Percentiles rank a stretch among this genome's conserved stretches.
Evolutionary conservation across 2,329 filamentous ascomycete species (phyloP).

Genomic region (Cladobotryum protrusum): DNA sequence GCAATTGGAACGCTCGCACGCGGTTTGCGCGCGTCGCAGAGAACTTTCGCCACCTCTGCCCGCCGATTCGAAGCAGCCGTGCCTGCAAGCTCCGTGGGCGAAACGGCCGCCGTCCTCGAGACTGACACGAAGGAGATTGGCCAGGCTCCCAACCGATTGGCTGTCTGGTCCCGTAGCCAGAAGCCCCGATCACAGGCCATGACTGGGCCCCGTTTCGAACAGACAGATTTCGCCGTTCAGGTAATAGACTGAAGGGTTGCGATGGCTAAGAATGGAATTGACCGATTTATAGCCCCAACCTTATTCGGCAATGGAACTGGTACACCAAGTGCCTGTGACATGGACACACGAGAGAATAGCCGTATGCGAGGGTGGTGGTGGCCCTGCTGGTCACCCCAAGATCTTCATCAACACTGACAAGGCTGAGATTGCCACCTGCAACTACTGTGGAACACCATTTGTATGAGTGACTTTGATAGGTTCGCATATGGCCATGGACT

Average conservation of each 20-base stretch:
- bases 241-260: constrained; percentile 41
- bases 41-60: constrained; percentile 43
- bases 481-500: no score
- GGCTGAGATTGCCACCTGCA: constrained; percentile 83
- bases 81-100: constrained; percentile 31
- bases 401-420: constrained; percentile 99
- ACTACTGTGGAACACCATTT: constrained; percentile 89
- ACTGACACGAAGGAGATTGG: constrained; percentile 42
- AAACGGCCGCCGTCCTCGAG: constrained; percentile 38
- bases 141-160: constrained; percentile 82
- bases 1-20: constrained; percentile 39
- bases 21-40: constrained; percentile 37
- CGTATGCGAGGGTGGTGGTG: constrained; percentile 87
- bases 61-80: constrained; percentile 41
- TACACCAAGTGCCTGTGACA: constrained; percentile 89
- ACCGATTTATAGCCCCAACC: constrained; percentile 65
- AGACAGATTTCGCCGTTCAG: constrained; percentile 90
- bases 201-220: constrained; percentile 92
- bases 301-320: constrained; percentile 84
- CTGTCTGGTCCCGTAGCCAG: constrained; percentile 82
- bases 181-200: constrained; percentile 75
- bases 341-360: constrained; percentile 82
- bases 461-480: constrained; percentile 48
- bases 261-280: neutral
- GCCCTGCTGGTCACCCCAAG: constrained; percentile 79